Evolutionary conservation across 345 rosid genomes (phyloP).

Genomic region (Citrus trifoliata): DNA sequence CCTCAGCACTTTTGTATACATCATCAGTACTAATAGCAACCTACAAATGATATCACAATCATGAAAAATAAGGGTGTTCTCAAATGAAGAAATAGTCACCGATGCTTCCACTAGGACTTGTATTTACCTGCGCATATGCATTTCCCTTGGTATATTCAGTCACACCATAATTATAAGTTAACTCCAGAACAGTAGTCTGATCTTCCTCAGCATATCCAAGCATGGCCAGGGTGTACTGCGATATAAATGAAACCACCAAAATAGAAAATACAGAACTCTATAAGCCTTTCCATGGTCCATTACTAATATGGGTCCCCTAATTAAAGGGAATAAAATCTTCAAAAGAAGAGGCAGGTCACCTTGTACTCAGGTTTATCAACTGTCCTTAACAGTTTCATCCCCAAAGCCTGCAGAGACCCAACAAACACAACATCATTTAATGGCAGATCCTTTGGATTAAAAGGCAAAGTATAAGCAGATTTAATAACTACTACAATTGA

Average conservation of each 20-base stretch:
- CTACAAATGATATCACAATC: constrained; percentile 26
- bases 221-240: constrained; percentile 84
- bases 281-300: background rate
- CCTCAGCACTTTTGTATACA: constrained; percentile 94
- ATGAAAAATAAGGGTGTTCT: background rate
- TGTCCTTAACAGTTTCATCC: constrained; percentile 75
- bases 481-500: background rate
- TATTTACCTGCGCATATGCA: constrained; percentile 82
- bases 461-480: background rate
- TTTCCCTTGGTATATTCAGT: constrained; percentile 90
- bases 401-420: constrained; percentile 58
- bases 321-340: background rate
- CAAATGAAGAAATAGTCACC: background rate
- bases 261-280: background rate
- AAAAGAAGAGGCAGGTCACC: constrained; percentile 33
- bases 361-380: constrained; percentile 76
- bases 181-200: constrained; percentile 77
- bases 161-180: constrained; percentile 83
- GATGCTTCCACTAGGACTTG: background rate
- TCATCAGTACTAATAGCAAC: constrained; percentile 84
- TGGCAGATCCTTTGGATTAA: background rate
- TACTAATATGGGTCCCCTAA: background rate
- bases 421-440: background rate
- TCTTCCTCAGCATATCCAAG: constrained; percentile 84
- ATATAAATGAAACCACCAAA: background rate